Percentiles rank a stretch among this genome's conserved stretches.
Evolutionary conservation across 306 rosid species (phyloP).

Genomic region (Acacia acuminata): DNA sequence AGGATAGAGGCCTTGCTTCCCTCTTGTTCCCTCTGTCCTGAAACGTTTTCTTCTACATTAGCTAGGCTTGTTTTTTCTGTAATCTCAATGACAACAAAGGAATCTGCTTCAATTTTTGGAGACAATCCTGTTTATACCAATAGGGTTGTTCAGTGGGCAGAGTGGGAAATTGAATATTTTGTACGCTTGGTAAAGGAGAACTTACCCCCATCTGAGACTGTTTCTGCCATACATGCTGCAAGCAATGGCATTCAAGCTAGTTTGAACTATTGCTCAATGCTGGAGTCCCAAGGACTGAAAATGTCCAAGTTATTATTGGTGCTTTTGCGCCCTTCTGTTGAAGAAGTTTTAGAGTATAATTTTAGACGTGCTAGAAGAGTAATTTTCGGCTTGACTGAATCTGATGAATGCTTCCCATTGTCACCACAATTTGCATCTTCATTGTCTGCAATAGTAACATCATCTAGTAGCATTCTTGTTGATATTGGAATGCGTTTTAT

Average conservation of each 20-base stretch:
- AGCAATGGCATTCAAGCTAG: slow-evolving; percentile 83
- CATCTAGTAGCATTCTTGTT: slow-evolving; percentile 65
- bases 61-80: slow-evolving; percentile 77
- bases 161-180: slow-evolving; percentile 92
- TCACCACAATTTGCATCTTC: slow-evolving; percentile 71
- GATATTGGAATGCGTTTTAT: slow-evolving; percentile 86
- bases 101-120: slow-evolving; percentile 84
- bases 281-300: slow-evolving; percentile 86
- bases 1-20: slow-evolving; percentile 74
- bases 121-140: slow-evolving; percentile 88
- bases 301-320: slow-evolving; percentile 84
- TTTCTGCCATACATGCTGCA: slow-evolving; percentile 81
- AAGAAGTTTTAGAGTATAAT: slow-evolving; percentile 90
- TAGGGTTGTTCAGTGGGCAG: slow-evolving; percentile 97
- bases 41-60: slow-evolving; percentile 76
- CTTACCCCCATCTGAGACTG: slow-evolving; percentile 77
- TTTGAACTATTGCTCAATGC: slow-evolving; percentile 74
- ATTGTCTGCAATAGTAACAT: slow-evolving; percentile 65
- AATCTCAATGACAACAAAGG: slow-evolving; percentile 68
- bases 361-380: slow-evolving; percentile 85
- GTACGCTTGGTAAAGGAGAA: slow-evolving; percentile 85
- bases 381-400: slow-evolving; percentile 75
- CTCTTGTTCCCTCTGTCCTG: slow-evolving; percentile 79
- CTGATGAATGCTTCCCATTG: slow-evolving; percentile 57
- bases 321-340: slow-evolving; percentile 81